phyloP scores from a whole-genome alignment of 352 stramenopile species.

The Pilasporangium apinafurcum region DNA sequence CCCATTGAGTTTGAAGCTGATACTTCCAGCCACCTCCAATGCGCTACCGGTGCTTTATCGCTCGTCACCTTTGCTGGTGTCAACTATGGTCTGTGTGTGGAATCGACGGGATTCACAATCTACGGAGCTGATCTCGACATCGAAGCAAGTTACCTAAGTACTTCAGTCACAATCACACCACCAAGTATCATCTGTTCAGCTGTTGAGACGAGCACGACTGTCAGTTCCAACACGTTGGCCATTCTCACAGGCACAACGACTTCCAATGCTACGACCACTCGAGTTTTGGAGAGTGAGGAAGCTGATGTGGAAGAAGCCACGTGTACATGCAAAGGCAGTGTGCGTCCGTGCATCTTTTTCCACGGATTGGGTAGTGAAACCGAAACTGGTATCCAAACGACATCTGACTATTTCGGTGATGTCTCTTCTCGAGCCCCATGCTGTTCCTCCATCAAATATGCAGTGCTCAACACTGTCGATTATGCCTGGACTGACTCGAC shows the following conservation, averaged over 20 bases:
- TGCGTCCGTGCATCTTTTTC: conserved; percentile 49
- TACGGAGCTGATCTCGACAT: conserved; percentile 35
- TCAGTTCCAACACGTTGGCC: conserved; percentile 9
- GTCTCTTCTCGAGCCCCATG: conserved; percentile 48
- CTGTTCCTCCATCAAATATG: conserved; percentile 48
- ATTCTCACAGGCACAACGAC: conserved; percentile 1
- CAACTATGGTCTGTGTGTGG: conserved; percentile 30
- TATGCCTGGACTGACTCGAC: conserved; percentile 32
- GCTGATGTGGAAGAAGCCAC: conserved; percentile 2
- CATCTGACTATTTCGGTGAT: conserved; percentile 36
- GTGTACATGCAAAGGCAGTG: conserved; percentile 32
- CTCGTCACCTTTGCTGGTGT: conserved; percentile 24
- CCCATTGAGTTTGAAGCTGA: too few species aligned
- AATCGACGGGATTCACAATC: conserved; percentile 21
- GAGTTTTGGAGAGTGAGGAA: too few species aligned
- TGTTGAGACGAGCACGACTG: not conserved
- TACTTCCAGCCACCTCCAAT: not conserved
- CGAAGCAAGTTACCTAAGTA: conserved; percentile 20
- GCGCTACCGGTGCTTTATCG: not conserved
- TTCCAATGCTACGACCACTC: too few species aligned
- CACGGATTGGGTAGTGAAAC: conserved; percentile 32
- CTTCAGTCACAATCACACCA: not conserved
- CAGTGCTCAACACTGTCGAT: conserved; percentile 34
- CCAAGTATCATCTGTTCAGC: conserved; percentile 2
- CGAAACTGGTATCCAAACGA: conserved; percentile 25